Evolutionary conservation across 225 moss, liverwort and hornwort genomes (phyloP).

Genomic region (Physcomitrellopsis africana): DNA sequence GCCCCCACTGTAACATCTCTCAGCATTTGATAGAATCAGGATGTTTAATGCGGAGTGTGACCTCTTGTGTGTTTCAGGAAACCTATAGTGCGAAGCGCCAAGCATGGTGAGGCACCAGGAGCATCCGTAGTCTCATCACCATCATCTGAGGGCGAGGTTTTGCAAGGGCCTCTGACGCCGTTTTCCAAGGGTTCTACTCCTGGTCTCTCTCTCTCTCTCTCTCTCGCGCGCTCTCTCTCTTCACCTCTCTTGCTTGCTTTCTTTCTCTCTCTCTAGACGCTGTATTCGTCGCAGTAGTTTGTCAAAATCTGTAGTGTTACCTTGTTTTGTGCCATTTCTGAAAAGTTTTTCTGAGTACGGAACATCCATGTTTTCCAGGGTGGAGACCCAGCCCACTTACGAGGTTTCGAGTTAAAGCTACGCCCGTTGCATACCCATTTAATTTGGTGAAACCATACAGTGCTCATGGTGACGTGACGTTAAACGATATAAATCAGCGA

Average conservation of each 20-base stretch:
- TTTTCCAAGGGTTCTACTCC: constrained; percentile 63
- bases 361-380: constrained; percentile 25
- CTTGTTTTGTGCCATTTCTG: too few relatives aligned
- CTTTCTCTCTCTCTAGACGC: too few relatives aligned
- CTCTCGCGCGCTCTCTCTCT: too few relatives aligned
- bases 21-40: background rate
- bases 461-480: constrained; percentile 84
- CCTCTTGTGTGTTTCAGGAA: constrained; percentile 34
- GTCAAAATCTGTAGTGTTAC: too few relatives aligned
- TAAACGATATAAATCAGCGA: constrained; percentile 83
- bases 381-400: constrained; percentile 67
- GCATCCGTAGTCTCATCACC: constrained; percentile 43
- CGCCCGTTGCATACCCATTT: constrained; percentile 90
- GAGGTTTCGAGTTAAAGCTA: constrained; percentile 59
- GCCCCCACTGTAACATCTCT: background rate
- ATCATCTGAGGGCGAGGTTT: constrained; percentile 60
- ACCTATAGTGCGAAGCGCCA: constrained; percentile 33
- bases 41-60: constrained; percentile 3
- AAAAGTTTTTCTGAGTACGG: too few relatives aligned
- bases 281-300: background rate
- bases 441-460: constrained; percentile 87
- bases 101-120: constrained; percentile 50
- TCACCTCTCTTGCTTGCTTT: too few relatives aligned
- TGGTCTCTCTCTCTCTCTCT: constrained; percentile 30
- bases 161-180: constrained; percentile 65